A percentile compares a stretch with the other conserved stretches of the same genome.
Conservation (phyloP, 2,329 filamentous ascomycete species). For the Hypocreales sp. region DNA sequence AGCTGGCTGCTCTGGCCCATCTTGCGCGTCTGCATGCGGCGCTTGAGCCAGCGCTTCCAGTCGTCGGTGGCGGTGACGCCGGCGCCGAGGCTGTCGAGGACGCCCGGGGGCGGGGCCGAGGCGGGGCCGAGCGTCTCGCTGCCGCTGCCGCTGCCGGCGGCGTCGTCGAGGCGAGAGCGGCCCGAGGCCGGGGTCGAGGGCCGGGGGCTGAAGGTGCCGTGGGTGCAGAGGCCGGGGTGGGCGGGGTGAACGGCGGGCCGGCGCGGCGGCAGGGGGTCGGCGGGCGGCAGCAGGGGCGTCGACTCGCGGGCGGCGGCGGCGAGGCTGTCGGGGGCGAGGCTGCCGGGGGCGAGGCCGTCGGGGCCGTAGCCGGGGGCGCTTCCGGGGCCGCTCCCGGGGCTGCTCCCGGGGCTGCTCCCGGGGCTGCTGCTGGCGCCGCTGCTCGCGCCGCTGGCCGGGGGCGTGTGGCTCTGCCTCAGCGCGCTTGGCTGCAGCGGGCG, state of each 20-base stretch:
- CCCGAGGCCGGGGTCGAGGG: constrained; percentile 32
- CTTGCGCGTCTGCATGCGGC: constrained; percentile 43
- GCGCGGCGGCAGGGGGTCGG: constrained; percentile 1
- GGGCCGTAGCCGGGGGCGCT: too few species aligned
- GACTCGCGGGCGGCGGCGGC: constrained; percentile 26
- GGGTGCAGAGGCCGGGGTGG: constrained; percentile 41
- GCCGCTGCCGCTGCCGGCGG: constrained; percentile 3
- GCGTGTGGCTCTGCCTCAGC: constrained; percentile 28
- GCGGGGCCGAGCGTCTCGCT: constrained; percentile 13
- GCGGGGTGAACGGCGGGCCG: constrained; percentile 13
- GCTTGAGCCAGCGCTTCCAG: constrained; percentile 34
- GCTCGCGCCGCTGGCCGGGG: constrained; percentile 6
- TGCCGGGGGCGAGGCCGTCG: too few species aligned
- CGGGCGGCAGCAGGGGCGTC: constrained; percentile 28
- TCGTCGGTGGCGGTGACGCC: constrained; percentile 22
- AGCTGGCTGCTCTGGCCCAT: constrained; percentile 59
- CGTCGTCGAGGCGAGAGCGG: constrained; percentile 4
- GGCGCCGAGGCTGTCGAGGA: constrained; percentile 22
- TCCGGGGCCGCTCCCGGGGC: too few species aligned
- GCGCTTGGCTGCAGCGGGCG: constrained; percentile 27
- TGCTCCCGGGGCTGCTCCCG: too few species aligned
- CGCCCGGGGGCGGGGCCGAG: constrained; percentile 15
- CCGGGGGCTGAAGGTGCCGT: constrained; percentile 64
- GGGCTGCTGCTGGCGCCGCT: constrained; percentile 2
- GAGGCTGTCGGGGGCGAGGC: too few species aligned